Percentiles rank a stretch among this genome's conserved stretches.
These are phyloP conservation scores for Jatropha multifida DNA, from an alignment of 441 rosid genomes.

Conservation along the genomic window DNA sequence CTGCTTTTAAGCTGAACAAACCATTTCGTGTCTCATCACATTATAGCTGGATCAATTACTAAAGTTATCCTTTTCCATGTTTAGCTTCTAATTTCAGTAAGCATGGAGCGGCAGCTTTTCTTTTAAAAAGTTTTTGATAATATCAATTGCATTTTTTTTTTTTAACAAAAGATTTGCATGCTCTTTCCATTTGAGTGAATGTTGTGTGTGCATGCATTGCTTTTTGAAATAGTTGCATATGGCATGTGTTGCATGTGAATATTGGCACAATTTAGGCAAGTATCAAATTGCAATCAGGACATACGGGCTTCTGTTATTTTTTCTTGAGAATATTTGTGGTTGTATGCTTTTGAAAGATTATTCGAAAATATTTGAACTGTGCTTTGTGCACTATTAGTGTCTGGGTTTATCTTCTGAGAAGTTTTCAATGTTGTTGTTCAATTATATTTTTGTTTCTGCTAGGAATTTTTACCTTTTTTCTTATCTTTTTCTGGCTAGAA, in stretches of 20 bases:
- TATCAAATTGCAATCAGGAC: not conserved
- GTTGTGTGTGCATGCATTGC: not conserved
- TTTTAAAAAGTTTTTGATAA: not conserved
- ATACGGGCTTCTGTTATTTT: not conserved
- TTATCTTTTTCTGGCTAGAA: constrained; percentile 5
- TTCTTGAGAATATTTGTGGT: not conserved
- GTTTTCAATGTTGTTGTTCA: not conserved
- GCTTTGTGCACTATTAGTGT: not conserved
- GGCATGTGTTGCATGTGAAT: not conserved
- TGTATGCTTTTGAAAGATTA: not conserved
- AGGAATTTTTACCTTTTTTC: not conserved
- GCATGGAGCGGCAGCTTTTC: not conserved
- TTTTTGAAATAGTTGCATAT: not conserved
- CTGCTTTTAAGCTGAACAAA: not conserved
- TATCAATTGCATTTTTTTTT: not conserved
- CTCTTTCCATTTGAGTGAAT: not conserved
- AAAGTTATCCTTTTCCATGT: not conserved
- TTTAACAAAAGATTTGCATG: not conserved
- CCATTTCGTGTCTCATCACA: not conserved
- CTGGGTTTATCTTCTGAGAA: not conserved
- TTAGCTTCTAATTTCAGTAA: not conserved
- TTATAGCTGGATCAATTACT: not conserved
- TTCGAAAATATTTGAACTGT: not conserved
- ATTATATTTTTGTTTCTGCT: not conserved
- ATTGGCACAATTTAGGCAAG: not conserved